Percentiles rank a stretch among this genome's conserved stretches.
These are phyloP conservation scores for Cryptococcus wingfieldii DNA, from an alignment of 1,284 basidiomycete species.

Conservation along the genomic window DNA sequence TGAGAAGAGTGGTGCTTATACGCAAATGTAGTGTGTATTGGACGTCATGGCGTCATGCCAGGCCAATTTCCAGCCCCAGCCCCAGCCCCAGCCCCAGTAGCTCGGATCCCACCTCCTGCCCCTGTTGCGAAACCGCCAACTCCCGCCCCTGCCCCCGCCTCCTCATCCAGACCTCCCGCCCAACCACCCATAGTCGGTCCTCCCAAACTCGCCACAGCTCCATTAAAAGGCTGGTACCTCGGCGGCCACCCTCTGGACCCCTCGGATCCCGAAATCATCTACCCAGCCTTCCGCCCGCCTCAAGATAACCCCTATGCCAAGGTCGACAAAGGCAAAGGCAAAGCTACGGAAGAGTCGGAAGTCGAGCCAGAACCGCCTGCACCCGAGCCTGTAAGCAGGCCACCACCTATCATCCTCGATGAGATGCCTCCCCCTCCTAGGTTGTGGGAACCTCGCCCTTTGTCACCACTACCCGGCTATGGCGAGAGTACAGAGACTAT, in stretches of 20 bases:
- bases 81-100: not conserved
- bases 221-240: slow-evolving; percentile 1
- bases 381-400: too few relatives aligned
- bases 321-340: not conserved
- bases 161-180: too few relatives aligned
- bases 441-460: not conserved
- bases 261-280: not conserved
- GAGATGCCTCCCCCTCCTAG: not conserved
- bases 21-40: slow-evolving; percentile 14
- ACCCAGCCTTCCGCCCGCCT: not conserved
- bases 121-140: not conserved
- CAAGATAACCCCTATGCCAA: not conserved
- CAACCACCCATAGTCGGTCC: too few relatives aligned
- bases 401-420: not conserved
- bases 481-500: not conserved
- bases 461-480: not conserved
- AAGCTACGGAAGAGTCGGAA: not conserved
- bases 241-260: not conserved
- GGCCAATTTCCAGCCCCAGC: not conserved
- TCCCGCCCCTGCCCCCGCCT: not conserved
- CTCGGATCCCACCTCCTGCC: not conserved
- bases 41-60: slow-evolving; percentile 10
- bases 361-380: not conserved
- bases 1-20: not conserved
- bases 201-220: not conserved